Conservation (phyloP, 768 basidiomycete species). For the Mycena alexandri region DNA sequence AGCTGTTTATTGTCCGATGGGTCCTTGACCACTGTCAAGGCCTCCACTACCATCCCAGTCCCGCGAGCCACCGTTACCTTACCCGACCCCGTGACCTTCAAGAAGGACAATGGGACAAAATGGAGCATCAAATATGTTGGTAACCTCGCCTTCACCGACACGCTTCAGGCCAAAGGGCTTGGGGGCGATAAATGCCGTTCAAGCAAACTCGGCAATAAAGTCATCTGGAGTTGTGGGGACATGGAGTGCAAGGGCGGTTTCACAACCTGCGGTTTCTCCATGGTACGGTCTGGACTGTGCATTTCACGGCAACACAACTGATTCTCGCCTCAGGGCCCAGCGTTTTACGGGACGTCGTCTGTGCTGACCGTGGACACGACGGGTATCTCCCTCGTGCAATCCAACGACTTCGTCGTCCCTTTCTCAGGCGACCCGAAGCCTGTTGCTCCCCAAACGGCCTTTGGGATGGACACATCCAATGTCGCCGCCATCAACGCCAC, state of each 20-base stretch:
- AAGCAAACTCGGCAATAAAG: background rate
- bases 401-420: background rate
- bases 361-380: slow-evolving; percentile 1
- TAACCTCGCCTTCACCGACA: background rate
- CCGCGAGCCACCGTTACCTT: background rate
- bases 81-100: slow-evolving; percentile 2
- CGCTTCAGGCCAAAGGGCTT: background rate
- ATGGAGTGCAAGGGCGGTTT: background rate
- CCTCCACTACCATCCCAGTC: background rate
- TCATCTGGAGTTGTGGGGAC: slow-evolving; percentile 3
- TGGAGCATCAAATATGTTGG: slow-evolving; percentile 6
- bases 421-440: background rate
- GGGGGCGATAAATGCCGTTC: slow-evolving; percentile 3
- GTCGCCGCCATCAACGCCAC: slow-evolving; percentile 2
- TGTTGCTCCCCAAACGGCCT: slow-evolving; percentile 3
- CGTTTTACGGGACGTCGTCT: slow-evolving; percentile 1
- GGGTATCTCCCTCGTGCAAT: background rate
- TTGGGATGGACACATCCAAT: slow-evolving; percentile 6
- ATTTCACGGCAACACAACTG: background rate
- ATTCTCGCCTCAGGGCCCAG: background rate
- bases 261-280: background rate
- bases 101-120: background rate
- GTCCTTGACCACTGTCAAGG: background rate
- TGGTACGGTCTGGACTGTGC: background rate
- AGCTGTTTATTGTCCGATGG: background rate